Evolutionary conservation across 805 yeast genomes (phyloP), one percentile per base, ranked within the genome.

Genomic region (Citeromyces nyonsensis): DNA sequence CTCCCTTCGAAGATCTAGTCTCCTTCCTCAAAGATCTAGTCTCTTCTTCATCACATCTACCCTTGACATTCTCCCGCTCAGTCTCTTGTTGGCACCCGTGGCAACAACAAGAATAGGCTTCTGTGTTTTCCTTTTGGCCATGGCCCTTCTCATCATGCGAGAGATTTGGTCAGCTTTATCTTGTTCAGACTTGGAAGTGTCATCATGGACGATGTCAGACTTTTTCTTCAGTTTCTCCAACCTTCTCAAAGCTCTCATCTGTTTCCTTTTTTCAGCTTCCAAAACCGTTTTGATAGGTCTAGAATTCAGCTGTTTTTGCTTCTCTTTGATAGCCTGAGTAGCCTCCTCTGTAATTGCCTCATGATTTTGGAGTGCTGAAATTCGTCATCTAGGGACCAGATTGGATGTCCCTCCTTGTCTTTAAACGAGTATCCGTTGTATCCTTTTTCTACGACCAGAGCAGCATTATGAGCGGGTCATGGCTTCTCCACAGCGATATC

Each of bases 271-370:
- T 52, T 83, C 76, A 4, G 98, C 98, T 57, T 91, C 99, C 43
- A 82, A 69, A n/a, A 91, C 96, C 70, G 91, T 91, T 72, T 91
- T 91, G 49, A 91, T 88, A 8, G 99, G 98, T 54, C 99, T 74
- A 8, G 98, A 96, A 55, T 91, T 91, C 52, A 91, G 59, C 38
- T 86, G 79, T 48, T 63, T 73, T 63, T 72, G 56, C 49, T 79
- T 80, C 43, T 77, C 86, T 46, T 74, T 76, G 36, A 81, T 59
- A 1, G 88, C 91, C 37, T 70, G 55, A 0, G 82, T 79, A 5
- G 93, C 93, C 57, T 91, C 98, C 56, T 93, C 93, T 6, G 98
- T 91, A 39, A 91, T 81, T 6, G 98, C 51, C 82, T 78, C 43
- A 69, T 70, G 36, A 83, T 71, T 63, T 84, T 84, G 33, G 85